Conservation (phyloP, 1,284 basidiomycete genomes). For the Stereum hirsutum region DNA sequence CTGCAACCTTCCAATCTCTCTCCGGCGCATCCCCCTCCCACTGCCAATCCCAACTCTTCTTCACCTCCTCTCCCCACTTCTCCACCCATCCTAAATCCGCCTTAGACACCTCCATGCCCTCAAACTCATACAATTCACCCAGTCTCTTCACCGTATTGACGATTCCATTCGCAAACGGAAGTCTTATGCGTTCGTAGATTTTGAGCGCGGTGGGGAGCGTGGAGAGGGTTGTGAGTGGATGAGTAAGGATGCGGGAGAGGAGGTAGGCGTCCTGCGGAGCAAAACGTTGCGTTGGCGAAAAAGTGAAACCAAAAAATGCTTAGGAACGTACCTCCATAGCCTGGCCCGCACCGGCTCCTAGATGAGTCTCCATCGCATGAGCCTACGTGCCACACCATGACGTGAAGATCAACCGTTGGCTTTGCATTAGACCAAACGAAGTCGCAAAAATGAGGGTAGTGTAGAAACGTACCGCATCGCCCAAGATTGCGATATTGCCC, state of each 20-base stretch:
- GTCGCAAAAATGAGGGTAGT: neutral
- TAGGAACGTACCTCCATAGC: slow-evolving; percentile 26
- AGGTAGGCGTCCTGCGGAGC: slow-evolving; percentile 26
- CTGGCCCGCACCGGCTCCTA: slow-evolving; percentile 30
- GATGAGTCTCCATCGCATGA: slow-evolving; percentile 30
- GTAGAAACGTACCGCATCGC: slow-evolving; percentile 17
- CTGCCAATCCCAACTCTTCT: too few relatives aligned
- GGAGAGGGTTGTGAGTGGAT: slow-evolving; percentile 24
- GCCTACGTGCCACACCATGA: slow-evolving; percentile 14
- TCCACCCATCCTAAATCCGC: too few relatives aligned
- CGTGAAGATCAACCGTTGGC: neutral
- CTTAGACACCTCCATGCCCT: too few relatives aligned
- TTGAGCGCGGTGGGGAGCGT: slow-evolving; percentile 26
- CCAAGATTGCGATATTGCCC: slow-evolving; percentile 17
- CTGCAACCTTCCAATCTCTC: neutral
- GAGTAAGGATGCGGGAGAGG: slow-evolving; percentile 33
- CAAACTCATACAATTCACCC: too few relatives aligned
- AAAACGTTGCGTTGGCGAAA: neutral
- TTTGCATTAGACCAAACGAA: too few relatives aligned
- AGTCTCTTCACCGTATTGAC: too few relatives aligned
- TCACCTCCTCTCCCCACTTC: too few relatives aligned
- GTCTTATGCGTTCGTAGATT: slow-evolving; percentile 32
- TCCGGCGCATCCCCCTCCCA: neutral
- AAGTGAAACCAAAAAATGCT: neutral
- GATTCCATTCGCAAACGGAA: slow-evolving; percentile 32